Evolutionary conservation across 139 green algal genomes (phyloP).

Genomic region (Prasinococcaceae sp.): DNA sequence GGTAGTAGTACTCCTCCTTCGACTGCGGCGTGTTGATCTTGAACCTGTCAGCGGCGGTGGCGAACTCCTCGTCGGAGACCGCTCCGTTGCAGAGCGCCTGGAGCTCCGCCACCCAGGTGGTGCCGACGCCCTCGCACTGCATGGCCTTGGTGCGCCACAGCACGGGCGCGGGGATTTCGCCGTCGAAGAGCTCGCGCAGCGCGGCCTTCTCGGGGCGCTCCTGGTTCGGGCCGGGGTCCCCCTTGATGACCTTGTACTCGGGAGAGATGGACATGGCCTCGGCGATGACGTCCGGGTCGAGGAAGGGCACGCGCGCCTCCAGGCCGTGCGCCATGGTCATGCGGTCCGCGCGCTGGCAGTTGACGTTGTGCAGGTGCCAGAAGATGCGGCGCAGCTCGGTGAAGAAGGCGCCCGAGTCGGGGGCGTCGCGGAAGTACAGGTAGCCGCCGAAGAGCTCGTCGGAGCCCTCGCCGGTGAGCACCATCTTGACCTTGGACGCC

Average conservation of each 20-base stretch:
- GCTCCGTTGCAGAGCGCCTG: conserved; percentile 40
- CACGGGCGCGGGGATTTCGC: conserved; percentile 54
- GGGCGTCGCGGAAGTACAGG: conserved; percentile 93
- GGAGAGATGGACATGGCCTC: conserved; percentile 71
- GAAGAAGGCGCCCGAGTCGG: conserved; percentile 62
- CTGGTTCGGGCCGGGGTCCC: neutral
- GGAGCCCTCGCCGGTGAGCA: conserved; percentile 84
- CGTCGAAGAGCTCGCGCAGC: conserved; percentile 73
- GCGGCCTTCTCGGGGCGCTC: conserved; percentile 77
- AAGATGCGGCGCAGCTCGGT: conserved; percentile 69
- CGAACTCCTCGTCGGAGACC: conserved; percentile 10
- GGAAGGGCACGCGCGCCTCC: conserved; percentile 82
- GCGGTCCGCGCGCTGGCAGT: conserved; percentile 88
- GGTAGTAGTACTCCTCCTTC: conserved; percentile 19
- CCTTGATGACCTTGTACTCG: conserved; percentile 67
- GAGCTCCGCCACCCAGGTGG: conserved; percentile 64
- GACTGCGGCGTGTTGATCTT: conserved; percentile 7
- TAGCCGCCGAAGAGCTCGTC: conserved; percentile 96
- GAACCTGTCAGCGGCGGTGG: neutral
- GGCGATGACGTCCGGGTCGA: conserved; percentile 75
- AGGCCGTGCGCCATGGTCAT: conserved; percentile 78
- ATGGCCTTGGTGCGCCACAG: conserved; percentile 92
- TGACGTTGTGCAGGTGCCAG: conserved; percentile 64
- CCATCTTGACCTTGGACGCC: conserved; percentile 83
- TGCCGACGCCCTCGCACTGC: conserved; percentile 81